Base-by-base conservation (phyloP, 805 yeast species). In the Starmerella riodocensis region DNA sequence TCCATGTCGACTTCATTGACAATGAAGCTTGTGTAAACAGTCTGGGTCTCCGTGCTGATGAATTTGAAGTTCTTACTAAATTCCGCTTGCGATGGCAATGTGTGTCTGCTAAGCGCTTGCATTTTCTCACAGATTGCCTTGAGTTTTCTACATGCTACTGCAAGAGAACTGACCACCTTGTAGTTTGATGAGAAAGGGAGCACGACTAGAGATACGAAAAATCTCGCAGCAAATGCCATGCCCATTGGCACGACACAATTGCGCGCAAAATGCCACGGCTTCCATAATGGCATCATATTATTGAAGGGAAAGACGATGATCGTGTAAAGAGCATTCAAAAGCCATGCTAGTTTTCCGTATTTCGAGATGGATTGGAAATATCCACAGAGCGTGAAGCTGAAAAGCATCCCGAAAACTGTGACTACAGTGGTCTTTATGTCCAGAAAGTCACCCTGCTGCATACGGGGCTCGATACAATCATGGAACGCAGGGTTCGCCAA, bases 161-260 rank as follows among this genome's bases (percentile, higher is more conserved):
- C 30, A 16, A 49, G 34, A n/a, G 41, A 38, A 19, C 25, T 28
- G 9, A 43, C 43, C 7, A 52, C 46, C 26, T 48, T 48, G 24
- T 35, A 42, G 29, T 45, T 51, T 1, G 61, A 52, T 1, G 60
- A 49, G 8, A 41, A 39, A 5, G 62, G 62, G 28, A 51, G 49
- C 3, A 57, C 40, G 6, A 58, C 14, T 13, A 45, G 8, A 5
- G 55, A 43, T 1, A 47, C 46, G 6, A 46, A 40, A 25, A 54
- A 36, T 16, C 49, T 39, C 7, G 53, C 36, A 0, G 54, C 51
- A 13, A 53, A 40, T 2, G 51, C 51, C 29, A 58, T 29, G 7
- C 53, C 52, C 42, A 49, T 40, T 2, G 60, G 58, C 24, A 52
- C 48, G 12, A 48, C 32, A 7, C 46, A 31, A 17, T 46, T 35